These are phyloP conservation scores for Fusarium nematophilum DNA, from an alignment of 2,329 filamentous ascomycete genomes.

Conservation along the genomic window DNA sequence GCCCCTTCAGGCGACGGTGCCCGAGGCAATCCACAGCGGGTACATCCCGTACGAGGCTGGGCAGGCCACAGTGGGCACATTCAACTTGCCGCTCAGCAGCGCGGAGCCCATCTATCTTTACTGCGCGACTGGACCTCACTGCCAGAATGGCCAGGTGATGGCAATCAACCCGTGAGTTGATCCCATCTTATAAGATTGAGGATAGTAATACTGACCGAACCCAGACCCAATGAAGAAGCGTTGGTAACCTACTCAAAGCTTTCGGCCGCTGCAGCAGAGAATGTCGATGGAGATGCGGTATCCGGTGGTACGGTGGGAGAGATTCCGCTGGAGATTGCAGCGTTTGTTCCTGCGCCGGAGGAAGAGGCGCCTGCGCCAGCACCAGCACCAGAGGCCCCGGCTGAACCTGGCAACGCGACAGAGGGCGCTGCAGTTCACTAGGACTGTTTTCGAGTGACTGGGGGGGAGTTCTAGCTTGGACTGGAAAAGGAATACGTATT, in stretches of 20 bases:
- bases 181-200: too few relatives aligned
- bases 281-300: slow-evolving; percentile 32
- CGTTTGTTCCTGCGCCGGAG: slow-evolving; percentile 32
- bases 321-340: slow-evolving; percentile 35
- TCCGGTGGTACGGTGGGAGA: slow-evolving; percentile 36
- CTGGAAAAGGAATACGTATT: too few relatives aligned
- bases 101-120: slow-evolving; percentile 62
- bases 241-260: slow-evolving; percentile 34
- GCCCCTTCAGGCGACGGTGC: slow-evolving; percentile 49
- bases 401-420: too few relatives aligned
- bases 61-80: slow-evolving; percentile 55
- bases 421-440: too few relatives aligned
- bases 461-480: too few relatives aligned
- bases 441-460: too few relatives aligned
- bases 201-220: not conserved
- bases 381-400: too few relatives aligned
- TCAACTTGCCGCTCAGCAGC: slow-evolving; percentile 58
- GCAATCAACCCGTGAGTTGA: slow-evolving; percentile 59
- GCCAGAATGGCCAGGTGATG: slow-evolving; percentile 62
- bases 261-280: slow-evolving; percentile 28
- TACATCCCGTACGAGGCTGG: slow-evolving; percentile 54
- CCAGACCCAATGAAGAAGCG: slow-evolving; percentile 32
- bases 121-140: slow-evolving; percentile 61
- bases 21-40: slow-evolving; percentile 53
- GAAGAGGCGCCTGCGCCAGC: slow-evolving; percentile 20